Evolutionary conservation across 495 filamentous ascomycete genomes (phyloP).

Genomic region (Tuber umbilicatum): DNA sequence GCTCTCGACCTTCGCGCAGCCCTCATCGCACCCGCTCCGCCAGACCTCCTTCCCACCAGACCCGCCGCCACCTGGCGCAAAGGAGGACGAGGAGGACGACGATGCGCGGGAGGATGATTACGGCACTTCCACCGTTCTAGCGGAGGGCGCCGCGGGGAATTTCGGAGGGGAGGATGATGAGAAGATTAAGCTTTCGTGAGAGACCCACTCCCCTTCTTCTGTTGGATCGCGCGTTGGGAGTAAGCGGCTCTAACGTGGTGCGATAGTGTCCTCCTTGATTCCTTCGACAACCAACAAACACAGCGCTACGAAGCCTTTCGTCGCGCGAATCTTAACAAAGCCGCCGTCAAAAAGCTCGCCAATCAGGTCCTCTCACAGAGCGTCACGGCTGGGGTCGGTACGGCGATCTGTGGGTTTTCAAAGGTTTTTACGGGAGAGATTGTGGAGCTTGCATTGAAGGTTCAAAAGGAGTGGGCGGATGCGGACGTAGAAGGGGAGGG

Average conservation of each 20-base stretch:
- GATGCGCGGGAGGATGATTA: slow-evolving; percentile 57
- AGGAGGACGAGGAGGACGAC: slow-evolving; percentile 52
- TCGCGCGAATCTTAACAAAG: slow-evolving; percentile 58
- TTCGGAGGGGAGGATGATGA: slow-evolving; percentile 53
- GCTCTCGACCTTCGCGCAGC: slow-evolving; percentile 31
- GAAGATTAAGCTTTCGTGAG: slow-evolving; percentile 51
- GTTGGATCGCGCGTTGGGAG: neutral
- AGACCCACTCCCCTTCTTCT: neutral
- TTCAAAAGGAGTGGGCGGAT: slow-evolving; percentile 59
- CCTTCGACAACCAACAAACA: slow-evolving; percentile 56
- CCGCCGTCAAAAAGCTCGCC: slow-evolving; percentile 54
- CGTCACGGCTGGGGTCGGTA: slow-evolving; percentile 61
- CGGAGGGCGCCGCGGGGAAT: slow-evolving; percentile 50
- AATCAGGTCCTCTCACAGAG: slow-evolving; percentile 69
- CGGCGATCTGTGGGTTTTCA: slow-evolving; percentile 61
- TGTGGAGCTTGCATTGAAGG: slow-evolving; percentile 61
- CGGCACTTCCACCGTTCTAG: slow-evolving; percentile 48
- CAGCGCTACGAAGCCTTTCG: slow-evolving; percentile 61
- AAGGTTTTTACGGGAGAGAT: slow-evolving; percentile 68
- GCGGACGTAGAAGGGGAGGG: slow-evolving; percentile 34
- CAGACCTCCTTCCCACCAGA: slow-evolving; percentile 63
- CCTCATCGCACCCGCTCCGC: slow-evolving; percentile 54
- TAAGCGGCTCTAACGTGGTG: neutral
- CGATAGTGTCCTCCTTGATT: slow-evolving; percentile 56
- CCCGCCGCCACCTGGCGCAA: slow-evolving; percentile 43